Base-by-base conservation (phyloP, 352 stramenopile genomes). In the Phytophthora europaea region DNA sequence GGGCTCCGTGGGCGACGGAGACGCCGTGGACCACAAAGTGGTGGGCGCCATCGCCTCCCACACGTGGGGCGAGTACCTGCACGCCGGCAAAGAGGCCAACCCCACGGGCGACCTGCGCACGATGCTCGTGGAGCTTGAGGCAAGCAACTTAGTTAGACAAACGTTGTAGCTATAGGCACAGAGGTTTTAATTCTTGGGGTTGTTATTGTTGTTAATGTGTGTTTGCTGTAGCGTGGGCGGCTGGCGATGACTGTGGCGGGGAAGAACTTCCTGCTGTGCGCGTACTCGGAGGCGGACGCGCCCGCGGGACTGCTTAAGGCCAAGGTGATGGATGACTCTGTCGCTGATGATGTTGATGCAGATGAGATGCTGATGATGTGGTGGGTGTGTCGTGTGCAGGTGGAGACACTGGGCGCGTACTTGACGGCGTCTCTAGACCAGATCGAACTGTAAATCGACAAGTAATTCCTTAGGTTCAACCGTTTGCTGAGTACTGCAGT, bases 1-100 rank as follows among this genome's bases (percentile, higher is more conserved):
- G 67, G 86, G 90, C 10, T 88, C 88, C 12, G 87, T 93, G 9
- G 88, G 90, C 6, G 72, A 81, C 56, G 81, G 67, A 57, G 83
- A 86, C 7, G 58, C 61, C 23, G 78, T 92, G 20, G 90, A 97
- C 59, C 81, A 92, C 76, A 97, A 97, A 57, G 90, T 97, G 38
- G 84, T 97, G 51, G 90, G 88, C 51, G 90, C 90, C 23, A 95
- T 97, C 64, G 87, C 87, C 13, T 83, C 90, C 31, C 88, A 97
- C 73, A 94, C 89, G 36, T 97, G 90, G 90, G 81, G 84, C 28
- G 90, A 97, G 67, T 95, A 94, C 61, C 63, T 90, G 22, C 86
- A 94, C 69, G 81, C 90, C 9, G 81, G 84, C 47, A 90, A 89
- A 75, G 89, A 96, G 47, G 87, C 89, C 61, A 80, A 82, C 45